Evolutionary conservation across 805 yeast genomes (phyloP), one percentile per base, ranked within the genome.

Genomic region (Wickerhamomyces hampshirensis): DNA sequence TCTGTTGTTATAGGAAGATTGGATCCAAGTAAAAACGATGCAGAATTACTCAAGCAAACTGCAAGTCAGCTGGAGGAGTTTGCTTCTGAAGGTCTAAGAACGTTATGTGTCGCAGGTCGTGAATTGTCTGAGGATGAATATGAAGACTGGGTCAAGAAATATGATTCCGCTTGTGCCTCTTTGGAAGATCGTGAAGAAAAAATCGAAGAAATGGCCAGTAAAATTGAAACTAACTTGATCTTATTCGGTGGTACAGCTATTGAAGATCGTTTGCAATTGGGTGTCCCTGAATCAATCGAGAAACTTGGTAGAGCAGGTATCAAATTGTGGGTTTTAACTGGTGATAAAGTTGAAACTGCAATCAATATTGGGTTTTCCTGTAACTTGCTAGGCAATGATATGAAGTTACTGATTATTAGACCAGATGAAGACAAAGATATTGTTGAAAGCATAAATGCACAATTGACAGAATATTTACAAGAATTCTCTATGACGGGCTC

Each of bases 321-420:
- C 40, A 84, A 84, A 58, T 60, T 84, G 33, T 84, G 94, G 94
- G 93, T 84, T 28, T 63, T 84, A 34, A 93, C 99, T 3, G 99
- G 99, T 51, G 99, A 93, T 57, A 75, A 96, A 59, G 98, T 93
- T 58, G 99, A 93, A 59, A 93, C 99, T 12, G 99, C 99, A 0
- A 84, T 93, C 47, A 93, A 93, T 59, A 93, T 93, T 54, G 99
- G 98, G 40, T 88, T 93, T 96, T 86, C 96, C 50, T 94, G 98
- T 67, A 87, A 86, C 56, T 68, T 93, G 30, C 64, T 93, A 28
- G 81, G 93, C 34, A 80, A 71, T 47, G 83, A 81, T 34, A 84
- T 84, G 93, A 79, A 81, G 44, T 61, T 84, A 18, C 56, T 84
- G 38, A 76, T 84, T 9, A 58, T 83, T 28, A 66, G 70, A 19